Conservation (phyloP, 805 yeast species). For the Candida michaelii region DNA sequence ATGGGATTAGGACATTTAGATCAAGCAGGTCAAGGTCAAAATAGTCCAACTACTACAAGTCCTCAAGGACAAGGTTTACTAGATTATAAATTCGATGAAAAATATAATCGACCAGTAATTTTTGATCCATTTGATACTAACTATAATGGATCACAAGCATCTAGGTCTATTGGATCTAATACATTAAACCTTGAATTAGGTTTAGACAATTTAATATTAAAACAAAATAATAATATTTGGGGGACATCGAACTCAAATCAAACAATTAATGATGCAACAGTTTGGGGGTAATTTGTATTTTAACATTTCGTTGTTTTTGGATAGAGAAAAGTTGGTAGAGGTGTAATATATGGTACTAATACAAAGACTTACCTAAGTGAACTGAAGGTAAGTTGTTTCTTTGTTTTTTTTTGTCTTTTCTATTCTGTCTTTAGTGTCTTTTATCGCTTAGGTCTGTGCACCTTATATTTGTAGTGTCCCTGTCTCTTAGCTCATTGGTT, state of each 20-base stretch:
- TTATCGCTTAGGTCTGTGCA: no score
- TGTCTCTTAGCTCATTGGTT: no score
- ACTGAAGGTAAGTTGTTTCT: no score
- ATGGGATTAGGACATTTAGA: background rate
- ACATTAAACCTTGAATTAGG: conserved; percentile 2
- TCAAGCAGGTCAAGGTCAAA: conserved; percentile 1
- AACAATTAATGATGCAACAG: conserved; percentile 9
- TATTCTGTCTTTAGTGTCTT: no score
- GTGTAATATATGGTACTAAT: no score
- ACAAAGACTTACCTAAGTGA: no score
- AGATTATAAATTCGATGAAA: conserved; percentile 1
- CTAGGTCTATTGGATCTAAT: conserved; percentile 2
- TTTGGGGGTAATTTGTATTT: conserved; percentile 11
- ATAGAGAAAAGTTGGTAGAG: conserved; percentile 7
- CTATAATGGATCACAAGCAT: background rate
- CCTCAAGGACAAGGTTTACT: background rate
- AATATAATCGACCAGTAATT: conserved; percentile 4
- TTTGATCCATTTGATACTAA: conserved; percentile 10
- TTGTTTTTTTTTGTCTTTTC: no score
- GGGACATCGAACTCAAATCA: conserved; percentile 5
- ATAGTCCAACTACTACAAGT: background rate
- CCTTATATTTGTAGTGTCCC: no score
- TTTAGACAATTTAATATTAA: conserved; percentile 3
- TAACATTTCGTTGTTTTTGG: conserved; percentile 6
- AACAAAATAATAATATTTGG: conserved; percentile 11